These are phyloP conservation scores for Neonectria ditissima DNA, from an alignment of 2,329 filamentous ascomycete species.

Conservation along the genomic window DNA sequence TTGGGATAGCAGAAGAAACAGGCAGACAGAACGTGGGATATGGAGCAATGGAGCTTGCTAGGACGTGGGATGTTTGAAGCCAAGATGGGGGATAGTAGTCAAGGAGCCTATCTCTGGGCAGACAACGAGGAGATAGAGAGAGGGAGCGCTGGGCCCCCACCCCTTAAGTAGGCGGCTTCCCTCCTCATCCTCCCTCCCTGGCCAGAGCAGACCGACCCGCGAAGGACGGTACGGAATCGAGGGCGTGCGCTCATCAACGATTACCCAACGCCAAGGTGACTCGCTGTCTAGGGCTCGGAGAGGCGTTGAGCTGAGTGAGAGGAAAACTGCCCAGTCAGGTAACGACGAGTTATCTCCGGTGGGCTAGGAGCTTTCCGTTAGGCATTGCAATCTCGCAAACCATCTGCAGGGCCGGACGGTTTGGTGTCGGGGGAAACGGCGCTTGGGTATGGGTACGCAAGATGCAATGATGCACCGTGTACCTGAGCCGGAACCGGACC, in stretches of 20 bases:
- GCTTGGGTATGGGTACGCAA: slow-evolving; percentile 28
- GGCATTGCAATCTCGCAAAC: slow-evolving; percentile 39
- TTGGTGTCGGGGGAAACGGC: slow-evolving; percentile 32
- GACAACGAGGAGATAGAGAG: slow-evolving; percentile 25
- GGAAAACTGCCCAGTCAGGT: slow-evolving; percentile 41
- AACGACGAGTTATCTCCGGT: slow-evolving; percentile 44
- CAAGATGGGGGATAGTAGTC: slow-evolving; percentile 25
- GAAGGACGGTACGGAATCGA: slow-evolving; percentile 25
- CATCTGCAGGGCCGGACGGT: slow-evolving; percentile 39
- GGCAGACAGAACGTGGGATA: slow-evolving; percentile 28
- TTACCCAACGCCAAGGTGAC: slow-evolving; percentile 42
- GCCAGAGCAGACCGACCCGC: slow-evolving; percentile 33
- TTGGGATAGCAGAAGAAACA: slow-evolving; percentile 33
- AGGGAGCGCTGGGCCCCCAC: slow-evolving; percentile 39
- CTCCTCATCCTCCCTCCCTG: slow-evolving; percentile 30
- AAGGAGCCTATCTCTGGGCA: slow-evolving; percentile 31
- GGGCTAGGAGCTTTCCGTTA: slow-evolving; percentile 38
- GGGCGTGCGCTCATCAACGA: slow-evolving; percentile 43
- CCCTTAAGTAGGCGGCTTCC: slow-evolving; percentile 45
- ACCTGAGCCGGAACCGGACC: slow-evolving; percentile 43
- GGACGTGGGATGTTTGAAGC: slow-evolving; percentile 31
- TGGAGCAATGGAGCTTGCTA: slow-evolving; percentile 18
- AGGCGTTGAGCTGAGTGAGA: slow-evolving; percentile 34
- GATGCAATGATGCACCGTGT: slow-evolving; percentile 35
- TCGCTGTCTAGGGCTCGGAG: slow-evolving; percentile 31